Percentiles rank a stretch among this genome's conserved stretches.
phyloP scores from a whole-genome alignment of 2,329 filamentous ascomycete genomes.

The Clonostachys rhizophaga region DNA sequence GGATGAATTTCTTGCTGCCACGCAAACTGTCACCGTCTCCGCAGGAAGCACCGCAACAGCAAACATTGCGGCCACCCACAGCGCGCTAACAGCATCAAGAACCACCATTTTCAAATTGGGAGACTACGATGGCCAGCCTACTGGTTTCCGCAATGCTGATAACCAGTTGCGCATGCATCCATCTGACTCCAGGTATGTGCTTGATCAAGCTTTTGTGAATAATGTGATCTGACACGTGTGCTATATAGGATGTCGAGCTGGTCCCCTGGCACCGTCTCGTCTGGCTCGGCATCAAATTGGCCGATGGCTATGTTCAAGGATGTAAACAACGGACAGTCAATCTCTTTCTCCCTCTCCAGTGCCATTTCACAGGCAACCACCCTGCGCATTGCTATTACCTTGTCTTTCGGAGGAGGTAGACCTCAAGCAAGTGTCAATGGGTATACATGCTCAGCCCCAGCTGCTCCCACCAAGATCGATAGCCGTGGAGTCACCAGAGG shows the following conservation, averaged over 20 bases:
- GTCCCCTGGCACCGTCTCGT: conserved; percentile 54
- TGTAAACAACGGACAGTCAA: conserved; percentile 55
- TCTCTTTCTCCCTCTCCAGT: conserved; percentile 50
- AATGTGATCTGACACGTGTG: not conserved
- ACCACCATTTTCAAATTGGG: conserved; percentile 60
- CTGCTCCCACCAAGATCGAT: conserved; percentile 57
- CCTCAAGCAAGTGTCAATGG: conserved; percentile 53
- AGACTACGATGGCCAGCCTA: conserved; percentile 59
- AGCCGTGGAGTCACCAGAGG: conserved; percentile 63
- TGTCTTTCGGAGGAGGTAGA: conserved; percentile 55
- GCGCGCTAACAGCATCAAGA: conserved; percentile 36
- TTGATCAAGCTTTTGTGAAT: not conserved
- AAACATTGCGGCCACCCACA: conserved; percentile 41
- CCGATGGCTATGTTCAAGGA: conserved; percentile 63
- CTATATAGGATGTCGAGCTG: conserved; percentile 50
- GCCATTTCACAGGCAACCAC: conserved; percentile 46
- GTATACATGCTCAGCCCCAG: conserved; percentile 40
- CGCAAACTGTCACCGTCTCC: conserved; percentile 39
- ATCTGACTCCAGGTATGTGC: conserved; percentile 38
- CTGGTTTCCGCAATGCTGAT: conserved; percentile 61
- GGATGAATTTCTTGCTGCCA: conserved; percentile 49
- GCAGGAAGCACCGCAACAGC: conserved; percentile 41
- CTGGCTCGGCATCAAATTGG: conserved; percentile 44
- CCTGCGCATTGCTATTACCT: conserved; percentile 59
- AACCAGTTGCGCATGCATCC: conserved; percentile 67